Conservation (phyloP, 2,329 filamentous ascomycete genomes). For the Neophaeococcomyces mojaviensis region DNA sequence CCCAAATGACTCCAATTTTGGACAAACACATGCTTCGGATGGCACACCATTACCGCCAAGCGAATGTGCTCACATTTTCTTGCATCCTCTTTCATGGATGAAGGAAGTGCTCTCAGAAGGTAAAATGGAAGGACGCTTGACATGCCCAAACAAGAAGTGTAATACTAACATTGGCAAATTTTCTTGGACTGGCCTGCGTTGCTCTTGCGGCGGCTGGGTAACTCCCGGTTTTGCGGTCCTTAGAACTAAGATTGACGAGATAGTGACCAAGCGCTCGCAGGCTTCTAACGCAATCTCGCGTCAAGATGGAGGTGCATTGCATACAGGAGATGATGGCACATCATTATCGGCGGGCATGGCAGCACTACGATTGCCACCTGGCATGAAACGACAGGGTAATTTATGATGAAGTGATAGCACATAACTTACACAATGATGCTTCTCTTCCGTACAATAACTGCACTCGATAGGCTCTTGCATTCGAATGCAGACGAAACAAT, state of each 20-base stretch:
- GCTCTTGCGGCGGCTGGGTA: slow-evolving; percentile 84
- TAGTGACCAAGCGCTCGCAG: slow-evolving; percentile 22
- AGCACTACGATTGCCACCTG: slow-evolving; percentile 19
- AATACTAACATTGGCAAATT: slow-evolving; percentile 81
- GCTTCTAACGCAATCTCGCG: not conserved
- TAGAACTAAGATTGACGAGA: slow-evolving; percentile 73
- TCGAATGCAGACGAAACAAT: no score
- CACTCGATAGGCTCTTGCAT: no score
- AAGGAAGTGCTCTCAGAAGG: slow-evolving; percentile 65
- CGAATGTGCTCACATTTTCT: slow-evolving; percentile 74
- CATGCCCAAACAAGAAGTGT: slow-evolving; percentile 73
- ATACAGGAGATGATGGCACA: not conserved
- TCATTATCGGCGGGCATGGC: not conserved
- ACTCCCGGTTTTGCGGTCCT: slow-evolving; percentile 84
- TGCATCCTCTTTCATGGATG: slow-evolving; percentile 96
- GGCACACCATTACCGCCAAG: slow-evolving; percentile 25
- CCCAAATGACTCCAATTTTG: slow-evolving; percentile 7
- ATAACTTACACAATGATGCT: no score
- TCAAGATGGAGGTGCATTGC: not conserved
- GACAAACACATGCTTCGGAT: slow-evolving; percentile 17
- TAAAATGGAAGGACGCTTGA: slow-evolving; percentile 72
- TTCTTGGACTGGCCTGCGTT: slow-evolving; percentile 91
- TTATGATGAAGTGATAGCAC: not conserved
- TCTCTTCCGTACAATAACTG: no score
- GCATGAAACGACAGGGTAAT: slow-evolving; percentile 17